Evolutionary conservation across 2,329 filamentous ascomycete species (phyloP).

Genomic region (Aureobasidium mangrovei): DNA sequence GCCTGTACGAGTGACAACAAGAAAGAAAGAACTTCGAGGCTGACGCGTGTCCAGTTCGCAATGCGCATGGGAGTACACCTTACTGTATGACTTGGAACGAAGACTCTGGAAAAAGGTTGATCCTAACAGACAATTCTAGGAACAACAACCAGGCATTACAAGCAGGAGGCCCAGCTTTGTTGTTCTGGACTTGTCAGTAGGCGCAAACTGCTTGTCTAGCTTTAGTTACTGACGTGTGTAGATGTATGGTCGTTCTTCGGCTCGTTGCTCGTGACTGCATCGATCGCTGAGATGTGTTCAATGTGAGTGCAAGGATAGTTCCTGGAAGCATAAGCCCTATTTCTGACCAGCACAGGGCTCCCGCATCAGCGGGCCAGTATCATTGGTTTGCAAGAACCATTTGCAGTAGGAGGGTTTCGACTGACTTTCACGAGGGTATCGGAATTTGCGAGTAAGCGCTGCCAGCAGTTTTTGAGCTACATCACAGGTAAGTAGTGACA

Average conservation of each 20-base stretch:
- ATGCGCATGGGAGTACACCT: constrained; percentile 44
- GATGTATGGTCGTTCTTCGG: constrained; percentile 20
- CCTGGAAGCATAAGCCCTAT: background rate
- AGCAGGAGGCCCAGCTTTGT: constrained; percentile 20
- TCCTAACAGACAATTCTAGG: background rate
- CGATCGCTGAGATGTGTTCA: constrained; percentile 23
- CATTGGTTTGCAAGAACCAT: background rate
- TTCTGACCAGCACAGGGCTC: background rate
- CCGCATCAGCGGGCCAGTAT: background rate
- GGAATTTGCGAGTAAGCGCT: background rate
- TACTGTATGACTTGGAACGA: constrained; percentile 21
- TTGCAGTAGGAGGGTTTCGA: background rate
- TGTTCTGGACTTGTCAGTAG: constrained; percentile 19
- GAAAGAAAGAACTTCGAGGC: background rate
- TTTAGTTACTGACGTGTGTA: background rate
- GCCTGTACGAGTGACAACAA: background rate
- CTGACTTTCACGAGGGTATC: background rate
- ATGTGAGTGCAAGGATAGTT: background rate
- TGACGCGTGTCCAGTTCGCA: constrained; percentile 34
- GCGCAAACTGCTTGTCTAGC: too few relatives aligned
- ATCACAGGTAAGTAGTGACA: constrained; percentile 20
- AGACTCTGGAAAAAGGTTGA: background rate
- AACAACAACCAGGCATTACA: constrained; percentile 22
- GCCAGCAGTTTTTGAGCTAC: constrained; percentile 13
- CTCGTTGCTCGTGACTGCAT: constrained; percentile 19